phyloP scores from a whole-genome alignment of 257 asterid species.

The Solanum sejunctum region DNA sequence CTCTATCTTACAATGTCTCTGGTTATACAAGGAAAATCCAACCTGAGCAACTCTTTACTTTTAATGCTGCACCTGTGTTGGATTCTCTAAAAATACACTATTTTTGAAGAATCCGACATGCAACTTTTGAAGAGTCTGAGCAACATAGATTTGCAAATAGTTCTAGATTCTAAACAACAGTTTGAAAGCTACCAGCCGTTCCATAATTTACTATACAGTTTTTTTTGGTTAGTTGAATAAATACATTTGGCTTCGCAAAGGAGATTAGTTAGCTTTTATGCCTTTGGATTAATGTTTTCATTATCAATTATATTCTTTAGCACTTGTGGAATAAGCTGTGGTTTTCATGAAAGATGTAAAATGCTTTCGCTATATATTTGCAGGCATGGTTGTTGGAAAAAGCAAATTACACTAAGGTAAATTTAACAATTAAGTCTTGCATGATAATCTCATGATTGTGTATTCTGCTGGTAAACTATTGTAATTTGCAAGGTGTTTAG shows the following conservation, averaged over 20 bases:
- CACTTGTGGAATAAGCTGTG: background rate
- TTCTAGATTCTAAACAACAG: background rate
- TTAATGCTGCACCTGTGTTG: too few species aligned
- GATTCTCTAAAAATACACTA: too few species aligned
- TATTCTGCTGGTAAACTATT: background rate
- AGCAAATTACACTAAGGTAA: conserved; percentile 81
- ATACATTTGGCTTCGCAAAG: background rate
- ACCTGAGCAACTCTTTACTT: background rate
- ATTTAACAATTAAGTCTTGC: background rate
- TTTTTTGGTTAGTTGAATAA: background rate
- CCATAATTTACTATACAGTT: background rate
- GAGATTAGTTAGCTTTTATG: background rate
- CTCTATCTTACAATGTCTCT: background rate
- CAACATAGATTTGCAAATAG: background rate
- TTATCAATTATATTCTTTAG: background rate
- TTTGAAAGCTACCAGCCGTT: background rate
- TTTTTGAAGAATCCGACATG: too few species aligned
- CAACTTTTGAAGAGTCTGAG: too few species aligned
- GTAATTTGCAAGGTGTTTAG: background rate
- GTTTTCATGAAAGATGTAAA: background rate
- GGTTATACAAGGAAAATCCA: background rate
- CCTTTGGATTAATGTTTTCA: background rate
- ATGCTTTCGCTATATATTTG: background rate
- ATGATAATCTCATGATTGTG: background rate
- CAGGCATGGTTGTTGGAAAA: conserved; percentile 78